Base-by-base conservation (phyloP, 495 filamentous ascomycete genomes). In the Parachaetomium inaequale region DNA sequence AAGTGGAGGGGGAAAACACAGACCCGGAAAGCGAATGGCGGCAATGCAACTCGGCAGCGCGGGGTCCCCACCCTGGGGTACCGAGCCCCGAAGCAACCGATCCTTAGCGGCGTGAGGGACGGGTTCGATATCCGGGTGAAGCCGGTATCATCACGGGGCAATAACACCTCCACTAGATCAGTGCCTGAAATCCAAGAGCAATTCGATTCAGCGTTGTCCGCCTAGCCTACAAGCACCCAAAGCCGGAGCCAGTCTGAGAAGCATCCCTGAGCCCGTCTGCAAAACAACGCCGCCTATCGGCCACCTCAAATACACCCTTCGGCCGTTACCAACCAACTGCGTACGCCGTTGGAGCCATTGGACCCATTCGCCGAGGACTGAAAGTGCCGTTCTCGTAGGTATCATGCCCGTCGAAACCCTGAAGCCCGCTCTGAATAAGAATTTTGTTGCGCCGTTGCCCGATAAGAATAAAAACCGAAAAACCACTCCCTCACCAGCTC, bases 41-140 rank as follows among this genome's bases (percentile, higher is more conserved):
- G 69, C 70, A 73, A 26, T 68, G 31, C 29, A 58, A 28, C n/a
- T 63, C 67, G 65, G 69, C 69, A 70, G 54, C 65, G 63, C 62
- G 63, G 64, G 63, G 63, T 50, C 57, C 40, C 64, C 43, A 61
- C 59, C 42, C 1, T 23, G 7, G 42, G 42, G 17, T 21, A 40
- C 36, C 12, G 36, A 36, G 36, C 17, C 36, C 36, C 12, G 14
- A 15, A 40, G 36, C 12, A 38, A 7, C 28, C 17, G n/a, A 12
- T 12, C 49, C 55, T 62, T 58, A 36, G 54, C 63, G 8, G 40
- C 23, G 17, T 7, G 2, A 12, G 31, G n/a, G 31, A 34, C 19
- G 28, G 50, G n/a, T 31, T 34, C 19, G 11, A 36, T 14, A 23
- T 51, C 49, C 51, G 46, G 8, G 23, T 17, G 29, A 15, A 14